phyloP scores from a whole-genome alignment of 768 basidiomycete species.

The Psilocybe azurescens region DNA sequence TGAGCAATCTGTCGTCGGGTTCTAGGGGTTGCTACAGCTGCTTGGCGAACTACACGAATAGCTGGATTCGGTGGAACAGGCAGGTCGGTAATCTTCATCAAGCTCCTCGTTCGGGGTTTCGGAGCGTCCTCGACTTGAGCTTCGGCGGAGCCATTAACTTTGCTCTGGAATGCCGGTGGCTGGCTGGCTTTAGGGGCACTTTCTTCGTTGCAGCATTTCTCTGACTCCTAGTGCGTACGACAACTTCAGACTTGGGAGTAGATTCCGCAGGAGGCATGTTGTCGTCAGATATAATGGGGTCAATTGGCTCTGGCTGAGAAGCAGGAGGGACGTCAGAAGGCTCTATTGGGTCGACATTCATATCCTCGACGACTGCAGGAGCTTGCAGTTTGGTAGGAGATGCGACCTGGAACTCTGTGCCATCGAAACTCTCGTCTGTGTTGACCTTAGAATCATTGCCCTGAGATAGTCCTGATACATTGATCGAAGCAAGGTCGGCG shows the following conservation, averaged over 20 bases:
- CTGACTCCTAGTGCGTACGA: constrained; percentile 23
- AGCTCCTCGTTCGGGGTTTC: constrained; percentile 14
- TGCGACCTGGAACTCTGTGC: constrained; percentile 8
- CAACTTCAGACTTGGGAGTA: constrained; percentile 19
- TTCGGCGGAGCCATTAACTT: constrained; percentile 1
- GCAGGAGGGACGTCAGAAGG: constrained; percentile 36
- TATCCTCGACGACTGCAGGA: not conserved
- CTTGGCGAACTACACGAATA: constrained; percentile 16
- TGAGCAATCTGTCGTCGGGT: constrained; percentile 12
- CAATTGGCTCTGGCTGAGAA: constrained; percentile 20
- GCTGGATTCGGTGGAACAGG: constrained; percentile 27
- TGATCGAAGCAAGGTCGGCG: constrained; percentile 31
- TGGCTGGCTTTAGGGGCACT: not conserved
- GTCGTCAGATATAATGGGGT: constrained; percentile 22
- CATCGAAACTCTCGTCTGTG: constrained; percentile 18
- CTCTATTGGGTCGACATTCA: constrained; percentile 47
- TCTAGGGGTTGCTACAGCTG: constrained; percentile 10
- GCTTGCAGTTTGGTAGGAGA: not conserved
- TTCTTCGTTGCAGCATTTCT: constrained; percentile 12
- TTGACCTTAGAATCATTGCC: constrained; percentile 7
- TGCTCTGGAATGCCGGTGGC: not conserved
- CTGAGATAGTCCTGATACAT: not conserved
- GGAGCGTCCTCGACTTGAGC: constrained; percentile 2
- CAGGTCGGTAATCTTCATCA: constrained; percentile 26
- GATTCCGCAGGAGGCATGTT: constrained; percentile 17